A percentile compares a stretch with the other conserved stretches of the same genome.
Evolutionary conservation across 805 yeast species (phyloP).

Genomic region (Pichia rugopelliculosa): DNA sequence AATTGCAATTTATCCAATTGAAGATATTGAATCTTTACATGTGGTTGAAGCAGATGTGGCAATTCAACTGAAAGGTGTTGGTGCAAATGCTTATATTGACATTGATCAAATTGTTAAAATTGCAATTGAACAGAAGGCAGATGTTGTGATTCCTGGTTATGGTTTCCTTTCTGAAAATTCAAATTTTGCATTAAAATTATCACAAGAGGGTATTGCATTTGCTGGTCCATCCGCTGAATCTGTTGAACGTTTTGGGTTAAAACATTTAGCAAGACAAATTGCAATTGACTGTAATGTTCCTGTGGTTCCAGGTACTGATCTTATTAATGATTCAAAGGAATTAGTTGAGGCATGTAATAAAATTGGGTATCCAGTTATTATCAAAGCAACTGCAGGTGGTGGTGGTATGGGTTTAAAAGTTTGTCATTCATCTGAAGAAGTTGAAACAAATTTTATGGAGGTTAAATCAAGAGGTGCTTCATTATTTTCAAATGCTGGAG

Average conservation of each 20-base stretch:
- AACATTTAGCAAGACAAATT: slow-evolving; percentile 22
- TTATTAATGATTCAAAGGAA: slow-evolving; percentile 10
- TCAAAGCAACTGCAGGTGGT: slow-evolving; percentile 27
- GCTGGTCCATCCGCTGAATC: slow-evolving; percentile 24
- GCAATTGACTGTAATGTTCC: slow-evolving; percentile 22
- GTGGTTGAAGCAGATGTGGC: slow-evolving; percentile 23
- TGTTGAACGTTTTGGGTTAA: slow-evolving; percentile 24
- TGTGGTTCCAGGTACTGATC: slow-evolving; percentile 23
- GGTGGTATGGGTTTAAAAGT: slow-evolving; percentile 28
- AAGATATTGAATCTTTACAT: slow-evolving; percentile 25
- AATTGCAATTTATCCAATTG: slow-evolving; percentile 21
- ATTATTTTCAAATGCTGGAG: slow-evolving; percentile 19
- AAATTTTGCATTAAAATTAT: slow-evolving; percentile 16
- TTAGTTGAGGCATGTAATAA: slow-evolving; percentile 13
- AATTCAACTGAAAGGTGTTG: slow-evolving; percentile 19
- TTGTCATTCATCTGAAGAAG: slow-evolving; percentile 13
- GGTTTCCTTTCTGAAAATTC: slow-evolving; percentile 33
- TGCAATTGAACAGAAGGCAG: slow-evolving; percentile 26
- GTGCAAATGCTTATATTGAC: slow-evolving; percentile 24
- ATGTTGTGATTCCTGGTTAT: slow-evolving; percentile 35
- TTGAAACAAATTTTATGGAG: slow-evolving; percentile 13
- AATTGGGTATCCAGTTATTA: slow-evolving; percentile 24
- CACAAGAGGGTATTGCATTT: slow-evolving; percentile 16
- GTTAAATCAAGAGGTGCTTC: slow-evolving; percentile 23
- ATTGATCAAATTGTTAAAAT: slow-evolving; percentile 20